phyloP scores from a whole-genome alignment of 371 early-diverging fungal species.

The Sporodiniella umbellata region DNA sequence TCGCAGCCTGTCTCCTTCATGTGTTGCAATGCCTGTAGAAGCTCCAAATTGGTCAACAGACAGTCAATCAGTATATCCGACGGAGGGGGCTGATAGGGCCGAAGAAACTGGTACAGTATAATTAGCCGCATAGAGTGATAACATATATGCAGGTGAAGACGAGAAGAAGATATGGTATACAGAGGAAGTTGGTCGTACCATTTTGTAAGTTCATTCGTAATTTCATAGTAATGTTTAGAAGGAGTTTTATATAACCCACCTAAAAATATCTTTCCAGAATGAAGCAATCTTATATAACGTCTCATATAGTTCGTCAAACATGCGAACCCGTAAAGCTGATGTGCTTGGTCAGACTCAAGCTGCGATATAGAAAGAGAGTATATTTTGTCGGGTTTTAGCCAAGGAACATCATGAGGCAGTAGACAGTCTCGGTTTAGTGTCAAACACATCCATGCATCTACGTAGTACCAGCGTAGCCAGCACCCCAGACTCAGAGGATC shows the following conservation, averaged over 20 bases:
- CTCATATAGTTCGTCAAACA: conserved; percentile 32
- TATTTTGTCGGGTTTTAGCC: conserved; percentile 4
- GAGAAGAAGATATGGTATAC: conserved; percentile 1
- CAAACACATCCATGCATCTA: conserved; percentile 47
- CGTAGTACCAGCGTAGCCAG: conserved; percentile 45
- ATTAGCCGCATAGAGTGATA: conserved; percentile 43
- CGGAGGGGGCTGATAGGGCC: conserved; percentile 16
- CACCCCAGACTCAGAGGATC: conserved; percentile 7
- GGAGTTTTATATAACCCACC: conserved; percentile 12
- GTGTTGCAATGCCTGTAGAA: conserved; percentile 29
- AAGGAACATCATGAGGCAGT: conserved; percentile 25
- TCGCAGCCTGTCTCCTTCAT: conserved; percentile 38
- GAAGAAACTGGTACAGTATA: conserved; percentile 38
- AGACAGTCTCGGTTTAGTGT: conserved; percentile 35
- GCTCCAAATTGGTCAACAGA: conserved; percentile 30
- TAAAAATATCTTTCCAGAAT: conserved; percentile 18
- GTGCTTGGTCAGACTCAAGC: background rate
- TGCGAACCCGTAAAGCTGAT: conserved; percentile 22
- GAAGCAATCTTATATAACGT: conserved; percentile 31
- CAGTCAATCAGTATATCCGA: conserved; percentile 31
- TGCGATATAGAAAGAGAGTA: background rate
- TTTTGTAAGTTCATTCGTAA: conserved; percentile 21
- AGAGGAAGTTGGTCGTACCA: conserved; percentile 25
- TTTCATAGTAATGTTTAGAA: conserved; percentile 23
- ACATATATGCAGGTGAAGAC: conserved; percentile 39